Base-by-base conservation (phyloP, 1,139 yeast genomes). In the Saccharomycopsis phalli region DNA sequence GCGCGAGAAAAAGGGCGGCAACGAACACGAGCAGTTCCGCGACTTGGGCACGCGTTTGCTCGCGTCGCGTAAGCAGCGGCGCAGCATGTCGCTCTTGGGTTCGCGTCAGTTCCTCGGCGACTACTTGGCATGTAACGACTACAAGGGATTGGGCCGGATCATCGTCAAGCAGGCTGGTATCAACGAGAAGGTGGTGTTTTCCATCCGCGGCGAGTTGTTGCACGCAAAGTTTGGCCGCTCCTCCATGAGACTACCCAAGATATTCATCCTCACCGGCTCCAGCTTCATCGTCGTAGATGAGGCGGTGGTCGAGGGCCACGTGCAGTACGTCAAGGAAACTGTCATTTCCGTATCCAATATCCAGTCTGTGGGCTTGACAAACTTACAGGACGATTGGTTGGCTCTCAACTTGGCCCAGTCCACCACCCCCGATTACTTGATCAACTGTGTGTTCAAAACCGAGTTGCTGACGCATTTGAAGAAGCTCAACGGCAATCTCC, bases 51-150 rank as follows among this genome's bases (percentile, higher is more conserved):
- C 77, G 40, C 66, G 68, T 13, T 58, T 86, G 35, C 66, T 86
- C 36, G 77, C 70, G 25, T 80, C 81, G 26, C 71, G 83, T 54
- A 93, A 93, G 57, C 94, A 93, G 58, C 83, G 99, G 61, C 76
- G 98, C 53, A 64, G 93, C 43, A 71, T 87, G 69, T 83, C 95
- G 27, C 66, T 93, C 60, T 63, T 87, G 39, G 97, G 97, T 0
- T 82, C 81, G 42, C 74, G 99, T 52, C 80, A 93, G n/a, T 93
- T 74, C 52, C 72, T 81, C 78, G 98, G 98, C 8, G 99, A 93
- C 59, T 93, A 93, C 54, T 65, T 93, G 49, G 87, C 78, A 11
- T 83, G 95, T 55, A 84, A 86, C 59, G 83, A 80, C 50, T 60
- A 70, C 25, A 67, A 91, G 1, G 71, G 71, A 27, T 68, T 66